Evolutionary conservation across 306 rosid species (phyloP), one percentile per base, ranked within the genome.

Genomic region (Lablab purpureus): DNA sequence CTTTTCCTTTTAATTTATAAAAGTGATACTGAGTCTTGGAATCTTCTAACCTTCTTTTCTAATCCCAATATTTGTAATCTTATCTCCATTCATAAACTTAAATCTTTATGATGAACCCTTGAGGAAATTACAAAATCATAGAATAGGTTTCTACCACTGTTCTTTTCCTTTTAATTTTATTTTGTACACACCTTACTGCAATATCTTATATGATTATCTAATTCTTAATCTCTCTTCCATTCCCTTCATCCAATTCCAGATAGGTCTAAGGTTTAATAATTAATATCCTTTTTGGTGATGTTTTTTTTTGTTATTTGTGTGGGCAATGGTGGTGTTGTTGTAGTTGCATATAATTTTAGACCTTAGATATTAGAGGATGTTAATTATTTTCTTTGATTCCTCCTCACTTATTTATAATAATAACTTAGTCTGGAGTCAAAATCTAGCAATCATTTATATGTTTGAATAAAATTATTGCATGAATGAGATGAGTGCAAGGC

Each of bases 201-300:
- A 34, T 34, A 34, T 34, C 40, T 34, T 5, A 0, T 34, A 1
- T 34, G 8, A 34, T 34, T 34, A 34, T 34, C 40, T 5, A 34
- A 37, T 50, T 36, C 46, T 8, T 15, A 36, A 10, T 80, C 22
- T 46, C 46, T 49, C 5, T 67, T 6, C 71, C 49, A 46, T 69
- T 70, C 51, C 43, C 27, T 78, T 68, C 13, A 50, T 66, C 74
- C 19, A 63, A 47, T 47, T 76, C 50, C 63, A 63, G 34, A 34
- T 65, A 2, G 19, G 27, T 41, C 54, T 8, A 73, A 73, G 10
- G 12, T 40, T 12, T 63, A 63, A 63, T 63, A 63, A n/a, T 7
- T n/a, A 27, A 63, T 63, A 18, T 64, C 51, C 50, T 41, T 13
- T n/a, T 40, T 32, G 0, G 4, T 32, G 30, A 27, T 27, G 30